Base-by-base conservation (phyloP, 2,329 filamentous ascomycete species). In the Cladophialophora bantiana region DNA sequence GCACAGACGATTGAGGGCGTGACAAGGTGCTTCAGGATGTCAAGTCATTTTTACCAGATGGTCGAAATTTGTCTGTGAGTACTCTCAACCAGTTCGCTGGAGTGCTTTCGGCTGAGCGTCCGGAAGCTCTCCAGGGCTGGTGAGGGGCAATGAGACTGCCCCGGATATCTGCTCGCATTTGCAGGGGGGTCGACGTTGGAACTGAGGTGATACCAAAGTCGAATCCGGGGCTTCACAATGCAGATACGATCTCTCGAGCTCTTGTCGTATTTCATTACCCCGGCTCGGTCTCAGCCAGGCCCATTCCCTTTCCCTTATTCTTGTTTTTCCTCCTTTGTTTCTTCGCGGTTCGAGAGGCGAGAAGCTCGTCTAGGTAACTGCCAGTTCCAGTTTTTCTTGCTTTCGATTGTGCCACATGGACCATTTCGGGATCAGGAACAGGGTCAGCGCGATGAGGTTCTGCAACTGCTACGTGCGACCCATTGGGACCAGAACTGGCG, bases 321-420 rank as follows among this genome's bases (percentile, higher is more conserved):
- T 71, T 69, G 32, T 62, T 71, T 58, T 68, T 69, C 59, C 70
- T 74, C 42, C 66, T 70, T 35, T 68, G 72, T 36, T 70, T 70
- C 65, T 73, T 73, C 35, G 65, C 64, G 7, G 64, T 69, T 35
- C 71, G 66, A 35, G 70, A 65, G 12, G 71, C 71, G 3, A 73
- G 70, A n/a, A 73, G 50, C 56, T 73, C 64, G 61, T 71, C 71
- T 9, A 72, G 66, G 53, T 72, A 72, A 54, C 68, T 73, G 18
- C 45, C 34, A 12, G 66, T 59, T 7, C 65, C 69, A 7, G 67
- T 53, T 68, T 72, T 54, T 67, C 12, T 57, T n/a, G 58, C 7
- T 20, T 53, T 61, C 7, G 15, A 7, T 34, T 15, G 18, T 12
- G 34, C 12, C n/a, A 3, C 38, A 34, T 31, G 10, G 6, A 35